These are phyloP conservation scores for Russula vinacea DNA, from an alignment of 768 basidiomycete species.

Conservation along the genomic window DNA sequence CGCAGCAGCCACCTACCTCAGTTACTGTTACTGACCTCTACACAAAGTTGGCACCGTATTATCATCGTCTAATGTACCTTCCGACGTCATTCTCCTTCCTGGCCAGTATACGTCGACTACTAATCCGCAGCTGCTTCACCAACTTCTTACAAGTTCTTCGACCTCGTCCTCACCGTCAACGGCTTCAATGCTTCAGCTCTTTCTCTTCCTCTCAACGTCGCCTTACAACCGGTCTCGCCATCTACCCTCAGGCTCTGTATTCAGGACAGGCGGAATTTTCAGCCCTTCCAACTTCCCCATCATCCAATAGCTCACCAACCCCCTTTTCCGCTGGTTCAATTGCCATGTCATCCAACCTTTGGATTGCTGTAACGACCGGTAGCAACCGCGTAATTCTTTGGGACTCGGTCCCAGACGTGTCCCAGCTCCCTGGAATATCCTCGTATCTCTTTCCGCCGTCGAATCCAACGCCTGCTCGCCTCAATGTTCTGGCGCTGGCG, in stretches of 20 bases:
- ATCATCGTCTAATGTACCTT: constrained; percentile 51
- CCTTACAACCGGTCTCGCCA: constrained; percentile 63
- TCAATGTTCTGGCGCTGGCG: constrained; percentile 66
- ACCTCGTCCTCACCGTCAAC: constrained; percentile 54
- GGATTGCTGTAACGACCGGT: constrained; percentile 61
- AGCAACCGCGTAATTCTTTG: constrained; percentile 68
- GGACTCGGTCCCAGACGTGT: constrained; percentile 73
- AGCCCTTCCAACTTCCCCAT: constrained; percentile 50
- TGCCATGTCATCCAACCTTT: constrained; percentile 64
- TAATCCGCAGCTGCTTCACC: constrained; percentile 68
- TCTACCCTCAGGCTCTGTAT: constrained; percentile 62
- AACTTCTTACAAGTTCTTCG: constrained; percentile 61
- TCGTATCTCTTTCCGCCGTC: constrained; percentile 64
- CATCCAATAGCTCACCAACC: constrained; percentile 41
- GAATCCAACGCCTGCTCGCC: constrained; percentile 74
- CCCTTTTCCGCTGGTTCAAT: constrained; percentile 55
- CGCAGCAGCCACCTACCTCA: constrained; percentile 38
- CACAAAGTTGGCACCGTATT: constrained; percentile 67
- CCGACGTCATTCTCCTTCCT: constrained; percentile 63
- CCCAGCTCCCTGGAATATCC: constrained; percentile 56
- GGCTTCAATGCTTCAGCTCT: constrained; percentile 61
- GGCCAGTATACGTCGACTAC: constrained; percentile 72
- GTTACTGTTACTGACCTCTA: background rate
- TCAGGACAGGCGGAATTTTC: constrained; percentile 63
- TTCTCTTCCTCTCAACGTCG: constrained; percentile 65